phyloP scores from a whole-genome alignment of 2,329 filamentous ascomycete genomes.

The Monilinia fructicola region DNA sequence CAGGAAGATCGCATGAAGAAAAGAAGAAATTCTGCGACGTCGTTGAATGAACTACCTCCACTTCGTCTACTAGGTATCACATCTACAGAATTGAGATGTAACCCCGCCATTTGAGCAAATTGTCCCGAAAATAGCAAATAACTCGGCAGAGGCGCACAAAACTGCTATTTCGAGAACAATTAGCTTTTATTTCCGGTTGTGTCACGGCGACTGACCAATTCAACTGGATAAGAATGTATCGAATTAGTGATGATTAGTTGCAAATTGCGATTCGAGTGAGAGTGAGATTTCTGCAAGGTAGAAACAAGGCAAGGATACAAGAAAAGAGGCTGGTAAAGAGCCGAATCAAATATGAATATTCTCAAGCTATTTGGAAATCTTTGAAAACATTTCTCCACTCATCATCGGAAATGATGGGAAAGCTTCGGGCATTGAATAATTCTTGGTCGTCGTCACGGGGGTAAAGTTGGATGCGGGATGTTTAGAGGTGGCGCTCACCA shows the following conservation, averaged over 20 bases:
- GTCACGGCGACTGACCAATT: conserved; percentile 4
- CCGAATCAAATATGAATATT: not conserved
- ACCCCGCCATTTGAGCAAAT: not conserved
- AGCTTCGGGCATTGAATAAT: not conserved
- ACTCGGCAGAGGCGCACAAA: not conserved
- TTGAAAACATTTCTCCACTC: not conserved
- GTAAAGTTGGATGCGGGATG: conserved; percentile 7
- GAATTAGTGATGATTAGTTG: not conserved
- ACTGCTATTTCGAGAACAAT: conserved; percentile 17
- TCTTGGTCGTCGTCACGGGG: not conserved
- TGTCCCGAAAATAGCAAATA: conserved; percentile 16
- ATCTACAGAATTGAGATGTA: conserved; percentile 1
- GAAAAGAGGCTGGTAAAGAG: conserved; percentile 15
- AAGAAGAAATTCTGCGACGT: not conserved
- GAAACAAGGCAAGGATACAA: not conserved
- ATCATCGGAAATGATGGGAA: not conserved
- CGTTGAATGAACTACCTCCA: not conserved
- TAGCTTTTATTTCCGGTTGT: conserved; percentile 7
- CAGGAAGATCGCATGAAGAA: not conserved
- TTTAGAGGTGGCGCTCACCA: not conserved
- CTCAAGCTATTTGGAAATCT: not conserved
- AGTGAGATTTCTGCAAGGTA: not conserved
- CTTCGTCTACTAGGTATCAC: not conserved
- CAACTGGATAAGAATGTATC: not conserved
- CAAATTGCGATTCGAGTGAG: not conserved